Percentiles rank a stretch among this genome's conserved stretches.
Conservation (phyloP, 2,329 filamentous ascomycete genomes). For the Trichoderma gracile region DNA sequence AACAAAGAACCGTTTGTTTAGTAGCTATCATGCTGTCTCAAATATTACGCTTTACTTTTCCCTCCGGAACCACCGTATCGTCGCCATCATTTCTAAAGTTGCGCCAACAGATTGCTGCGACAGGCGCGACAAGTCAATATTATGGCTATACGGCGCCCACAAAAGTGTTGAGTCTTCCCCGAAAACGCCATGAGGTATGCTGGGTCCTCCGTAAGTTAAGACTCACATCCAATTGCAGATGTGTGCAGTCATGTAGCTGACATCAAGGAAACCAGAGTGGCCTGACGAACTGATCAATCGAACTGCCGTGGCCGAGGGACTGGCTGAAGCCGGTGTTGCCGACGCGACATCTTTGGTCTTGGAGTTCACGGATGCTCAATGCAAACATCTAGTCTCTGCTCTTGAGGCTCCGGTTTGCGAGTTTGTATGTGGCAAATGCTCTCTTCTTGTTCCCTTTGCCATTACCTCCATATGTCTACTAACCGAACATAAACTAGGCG, state of each 20-base stretch:
- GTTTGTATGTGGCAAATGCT: conserved; percentile 25
- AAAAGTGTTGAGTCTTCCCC: conserved; percentile 17
- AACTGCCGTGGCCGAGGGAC: not conserved
- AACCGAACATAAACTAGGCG: not conserved
- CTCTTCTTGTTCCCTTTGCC: not conserved
- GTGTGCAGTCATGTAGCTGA: not conserved
- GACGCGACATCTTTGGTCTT: conserved; percentile 5
- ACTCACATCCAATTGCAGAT: not conserved
- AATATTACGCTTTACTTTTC: conserved; percentile 29
- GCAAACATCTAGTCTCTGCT: conserved; percentile 17
- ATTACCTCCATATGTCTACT: not conserved
- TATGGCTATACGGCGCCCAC: conserved; percentile 28
- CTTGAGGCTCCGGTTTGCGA: conserved; percentile 30
- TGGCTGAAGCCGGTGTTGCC: not conserved
- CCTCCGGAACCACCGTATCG: conserved; percentile 23
- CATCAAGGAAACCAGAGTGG: conserved; percentile 17
- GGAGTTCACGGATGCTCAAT: conserved; percentile 13
- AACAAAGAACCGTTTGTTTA: not conserved
- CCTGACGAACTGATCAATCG: conserved; percentile 12
- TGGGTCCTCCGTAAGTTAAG: conserved; percentile 29
- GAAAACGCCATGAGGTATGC: conserved; percentile 28
- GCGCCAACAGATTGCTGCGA: conserved; percentile 22
- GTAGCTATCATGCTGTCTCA: conserved; percentile 27
- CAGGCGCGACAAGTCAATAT: conserved; percentile 28
- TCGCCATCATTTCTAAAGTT: conserved; percentile 25